A percentile compares a stretch with the other conserved stretches of the same genome.
phyloP scores from a whole-genome alignment of 2,329 filamentous ascomycete genomes.

The Aspergillus caelatus region DNA sequence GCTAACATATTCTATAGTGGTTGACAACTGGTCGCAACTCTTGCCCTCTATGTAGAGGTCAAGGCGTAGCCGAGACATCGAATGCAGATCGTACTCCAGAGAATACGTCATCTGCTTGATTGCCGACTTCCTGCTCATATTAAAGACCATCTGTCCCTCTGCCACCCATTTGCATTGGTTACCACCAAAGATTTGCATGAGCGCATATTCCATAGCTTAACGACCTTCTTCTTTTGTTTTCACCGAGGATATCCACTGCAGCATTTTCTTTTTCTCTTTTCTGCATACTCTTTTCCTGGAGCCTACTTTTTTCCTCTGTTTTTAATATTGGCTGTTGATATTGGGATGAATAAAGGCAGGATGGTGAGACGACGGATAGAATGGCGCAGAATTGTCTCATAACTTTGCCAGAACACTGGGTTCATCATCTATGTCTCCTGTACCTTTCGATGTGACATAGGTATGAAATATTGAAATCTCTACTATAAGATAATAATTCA shows the following conservation, averaged over 20 bases:
- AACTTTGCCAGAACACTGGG: background rate
- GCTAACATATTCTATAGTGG: slow-evolving; percentile 56
- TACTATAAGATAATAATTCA: background rate
- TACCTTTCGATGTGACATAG: background rate
- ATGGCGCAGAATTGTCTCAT: background rate
- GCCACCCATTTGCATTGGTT: slow-evolving; percentile 2
- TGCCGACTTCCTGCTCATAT: slow-evolving; percentile 7
- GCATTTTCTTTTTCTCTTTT: slow-evolving; percentile 20
- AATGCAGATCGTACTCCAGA: slow-evolving; percentile 22
- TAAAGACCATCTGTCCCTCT: slow-evolving; percentile 9
- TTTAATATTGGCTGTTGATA: slow-evolving; percentile 14
- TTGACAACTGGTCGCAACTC: slow-evolving; percentile 58
- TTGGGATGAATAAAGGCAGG: slow-evolving; percentile 7
- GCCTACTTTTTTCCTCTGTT: background rate
- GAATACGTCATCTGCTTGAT: slow-evolving; percentile 17
- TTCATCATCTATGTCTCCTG: background rate
- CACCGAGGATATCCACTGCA: slow-evolving; percentile 33
- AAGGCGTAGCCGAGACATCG: slow-evolving; percentile 45
- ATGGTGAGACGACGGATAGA: slow-evolving; percentile 5
- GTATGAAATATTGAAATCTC: background rate
- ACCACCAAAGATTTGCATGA: slow-evolving; percentile 33
- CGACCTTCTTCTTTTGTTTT: slow-evolving; percentile 25
- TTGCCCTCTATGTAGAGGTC: slow-evolving; percentile 41
- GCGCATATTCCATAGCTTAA: slow-evolving; percentile 32
- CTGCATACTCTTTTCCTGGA: slow-evolving; percentile 14